These are phyloP conservation scores for Tricholoma sp. DNA, from an alignment of 768 basidiomycete genomes.

Conservation along the genomic window DNA sequence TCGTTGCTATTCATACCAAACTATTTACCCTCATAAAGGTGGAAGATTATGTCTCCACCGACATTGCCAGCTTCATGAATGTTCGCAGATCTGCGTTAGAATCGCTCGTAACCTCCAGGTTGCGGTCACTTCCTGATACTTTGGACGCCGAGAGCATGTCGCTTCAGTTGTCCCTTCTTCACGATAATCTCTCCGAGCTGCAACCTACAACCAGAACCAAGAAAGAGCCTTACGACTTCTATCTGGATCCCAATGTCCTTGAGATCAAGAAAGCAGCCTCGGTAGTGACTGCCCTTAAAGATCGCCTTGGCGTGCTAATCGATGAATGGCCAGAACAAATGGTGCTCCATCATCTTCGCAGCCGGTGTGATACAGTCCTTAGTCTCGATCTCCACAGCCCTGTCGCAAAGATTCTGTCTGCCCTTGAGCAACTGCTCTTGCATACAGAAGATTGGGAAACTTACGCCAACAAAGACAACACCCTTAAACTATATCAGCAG, in stretches of 20 bases:
- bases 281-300: slow-evolving; percentile 45
- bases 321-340: slow-evolving; percentile 96
- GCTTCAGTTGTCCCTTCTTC: slow-evolving; percentile 48
- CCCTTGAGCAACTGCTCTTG: slow-evolving; percentile 77
- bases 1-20: slow-evolving; percentile 45
- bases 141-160: slow-evolving; percentile 50
- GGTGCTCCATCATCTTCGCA: slow-evolving; percentile 82
- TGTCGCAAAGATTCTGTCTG: slow-evolving; percentile 76
- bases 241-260: slow-evolving; percentile 66
- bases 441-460: slow-evolving; percentile 96
- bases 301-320: slow-evolving; percentile 51
- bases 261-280: slow-evolving; percentile 61
- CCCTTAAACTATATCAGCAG: slow-evolving; percentile 62
- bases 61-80: slow-evolving; percentile 22
- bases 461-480: slow-evolving; percentile 90
- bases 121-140: slow-evolving; percentile 28
- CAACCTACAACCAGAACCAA: slow-evolving; percentile 14
- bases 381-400: slow-evolving; percentile 60
- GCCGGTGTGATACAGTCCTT: slow-evolving; percentile 65
- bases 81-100: slow-evolving; percentile 29
- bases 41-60: background rate
- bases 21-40: slow-evolving; percentile 26
- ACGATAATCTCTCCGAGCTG: slow-evolving; percentile 31
- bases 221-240: slow-evolving; percentile 61
- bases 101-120: slow-evolving; percentile 24